Conservation (phyloP, 2,329 filamentous ascomycete species). For the Arthrobotrys musiformis region DNA sequence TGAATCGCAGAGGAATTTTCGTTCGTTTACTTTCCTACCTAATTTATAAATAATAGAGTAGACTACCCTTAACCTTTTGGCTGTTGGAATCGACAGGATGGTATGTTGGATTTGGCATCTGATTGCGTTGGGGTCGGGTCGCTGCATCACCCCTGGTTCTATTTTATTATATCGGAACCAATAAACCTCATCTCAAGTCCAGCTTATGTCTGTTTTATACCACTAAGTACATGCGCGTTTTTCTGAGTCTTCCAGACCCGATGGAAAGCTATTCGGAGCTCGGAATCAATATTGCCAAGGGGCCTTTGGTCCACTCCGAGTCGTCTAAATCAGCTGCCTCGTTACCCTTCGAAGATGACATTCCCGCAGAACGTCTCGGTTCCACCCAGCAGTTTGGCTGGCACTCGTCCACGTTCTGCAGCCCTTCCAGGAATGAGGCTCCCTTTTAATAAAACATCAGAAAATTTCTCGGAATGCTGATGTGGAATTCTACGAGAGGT, state of each 20-base stretch:
- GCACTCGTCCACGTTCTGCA: conserved; percentile 19
- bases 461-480: neutral
- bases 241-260: neutral
- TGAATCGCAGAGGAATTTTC: neutral
- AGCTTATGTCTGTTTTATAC: no score
- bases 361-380: conserved; percentile 23
- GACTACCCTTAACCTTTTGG: no score
- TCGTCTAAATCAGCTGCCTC: conserved; percentile 2
- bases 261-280: neutral
- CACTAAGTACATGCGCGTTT: neutral
- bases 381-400: conserved; percentile 12
- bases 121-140: neutral
- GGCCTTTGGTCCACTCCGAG: neutral
- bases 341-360: conserved; percentile 3
- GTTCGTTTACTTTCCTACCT: no score
- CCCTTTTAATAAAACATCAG: conserved; percentile 11
- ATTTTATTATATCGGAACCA: no score
- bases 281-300: neutral
- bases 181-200: no score
- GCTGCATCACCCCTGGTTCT: no score
- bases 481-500: conserved; percentile 17
- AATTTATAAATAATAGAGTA: no score
- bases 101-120: neutral
- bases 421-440: conserved; percentile 13
- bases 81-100: no score